phyloP scores from a whole-genome alignment of 2,329 filamentous ascomycete species.

The Periconia sp. region DNA sequence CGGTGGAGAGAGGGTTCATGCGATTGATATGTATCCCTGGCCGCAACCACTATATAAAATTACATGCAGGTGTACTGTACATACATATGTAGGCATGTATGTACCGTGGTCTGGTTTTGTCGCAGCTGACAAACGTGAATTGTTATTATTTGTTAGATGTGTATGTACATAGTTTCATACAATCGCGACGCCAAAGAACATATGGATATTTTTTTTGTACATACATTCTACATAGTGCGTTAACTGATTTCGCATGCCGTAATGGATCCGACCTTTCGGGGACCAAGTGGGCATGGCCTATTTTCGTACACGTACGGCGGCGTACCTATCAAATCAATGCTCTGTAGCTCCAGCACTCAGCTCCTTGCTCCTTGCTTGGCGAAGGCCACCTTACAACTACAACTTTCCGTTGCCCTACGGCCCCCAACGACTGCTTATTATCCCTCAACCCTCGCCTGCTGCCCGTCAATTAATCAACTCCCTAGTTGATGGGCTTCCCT shows the following conservation, averaged over 20 bases:
- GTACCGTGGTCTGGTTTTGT: too few relatives aligned
- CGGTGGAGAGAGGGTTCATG: neutral
- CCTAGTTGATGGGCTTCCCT: slow-evolving; percentile 19
- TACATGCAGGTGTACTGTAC: neutral
- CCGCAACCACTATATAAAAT: neutral
- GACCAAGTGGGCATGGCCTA: neutral
- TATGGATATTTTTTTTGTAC: too few relatives aligned
- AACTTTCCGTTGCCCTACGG: slow-evolving; percentile 4
- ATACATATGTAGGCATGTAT: too few relatives aligned
- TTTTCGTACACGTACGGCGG: slow-evolving; percentile 8
- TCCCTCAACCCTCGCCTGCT: slow-evolving; percentile 17
- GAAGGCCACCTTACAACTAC: slow-evolving; percentile 1
- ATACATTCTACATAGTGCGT: too few relatives aligned
- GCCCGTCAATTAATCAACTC: neutral
- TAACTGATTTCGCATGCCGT: too few relatives aligned
- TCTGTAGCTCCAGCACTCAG: slow-evolving; percentile 1
- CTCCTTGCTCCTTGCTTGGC: slow-evolving; percentile 16
- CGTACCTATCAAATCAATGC: slow-evolving; percentile 21
- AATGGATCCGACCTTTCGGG: neutral
- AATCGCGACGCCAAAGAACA: too few relatives aligned
- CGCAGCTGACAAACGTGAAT: too few relatives aligned
- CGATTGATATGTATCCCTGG: too few relatives aligned
- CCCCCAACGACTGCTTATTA: slow-evolving; percentile 11
- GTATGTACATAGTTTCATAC: too few relatives aligned
- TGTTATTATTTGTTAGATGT: too few relatives aligned